These are phyloP conservation scores for Scedosporium dehoogii DNA, from an alignment of 2,329 filamentous ascomycete genomes.

Conservation along the genomic window DNA sequence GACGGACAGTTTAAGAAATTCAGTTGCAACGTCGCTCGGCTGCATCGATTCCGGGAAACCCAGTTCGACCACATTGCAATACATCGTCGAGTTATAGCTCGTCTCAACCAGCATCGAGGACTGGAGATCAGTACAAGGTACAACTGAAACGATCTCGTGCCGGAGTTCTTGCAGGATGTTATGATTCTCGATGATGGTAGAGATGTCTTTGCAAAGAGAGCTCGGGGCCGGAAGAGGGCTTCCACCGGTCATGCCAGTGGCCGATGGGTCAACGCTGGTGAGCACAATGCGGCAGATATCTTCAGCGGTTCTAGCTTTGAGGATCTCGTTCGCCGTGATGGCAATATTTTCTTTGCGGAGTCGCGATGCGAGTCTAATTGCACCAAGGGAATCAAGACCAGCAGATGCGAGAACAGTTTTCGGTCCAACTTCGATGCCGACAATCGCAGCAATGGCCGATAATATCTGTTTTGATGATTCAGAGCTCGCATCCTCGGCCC, in stretches of 20 bases:
- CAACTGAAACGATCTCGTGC: constrained; percentile 28
- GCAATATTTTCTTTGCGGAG: constrained; percentile 48
- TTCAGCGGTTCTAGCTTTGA: constrained; percentile 41
- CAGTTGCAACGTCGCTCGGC: constrained; percentile 30
- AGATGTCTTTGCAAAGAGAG: neutral
- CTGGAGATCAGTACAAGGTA: constrained; percentile 64
- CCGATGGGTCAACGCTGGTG: neutral
- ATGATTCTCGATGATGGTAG: neutral
- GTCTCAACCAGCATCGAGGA: constrained; percentile 74
- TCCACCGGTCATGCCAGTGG: neutral
- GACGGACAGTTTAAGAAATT: constrained; percentile 38
- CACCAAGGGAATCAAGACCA: constrained; percentile 54
- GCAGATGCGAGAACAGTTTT: constrained; percentile 36
- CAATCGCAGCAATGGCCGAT: constrained; percentile 26
- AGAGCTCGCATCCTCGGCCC: neutral
- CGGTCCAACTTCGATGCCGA: constrained; percentile 26
- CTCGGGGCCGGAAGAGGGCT: neutral
- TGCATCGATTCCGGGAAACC: constrained; percentile 32
- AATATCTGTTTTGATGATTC: constrained; percentile 20
- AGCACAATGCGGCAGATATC: neutral
- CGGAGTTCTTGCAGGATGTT: neutral
- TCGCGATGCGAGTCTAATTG: constrained; percentile 46
- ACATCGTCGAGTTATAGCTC: constrained; percentile 43
- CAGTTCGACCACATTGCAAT: constrained; percentile 71
- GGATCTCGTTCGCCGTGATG: constrained; percentile 49